Percentiles rank a stretch among this genome's conserved stretches.
Conservation (phyloP, 805 yeast genomes). For the Candida jianshihensis region DNA sequence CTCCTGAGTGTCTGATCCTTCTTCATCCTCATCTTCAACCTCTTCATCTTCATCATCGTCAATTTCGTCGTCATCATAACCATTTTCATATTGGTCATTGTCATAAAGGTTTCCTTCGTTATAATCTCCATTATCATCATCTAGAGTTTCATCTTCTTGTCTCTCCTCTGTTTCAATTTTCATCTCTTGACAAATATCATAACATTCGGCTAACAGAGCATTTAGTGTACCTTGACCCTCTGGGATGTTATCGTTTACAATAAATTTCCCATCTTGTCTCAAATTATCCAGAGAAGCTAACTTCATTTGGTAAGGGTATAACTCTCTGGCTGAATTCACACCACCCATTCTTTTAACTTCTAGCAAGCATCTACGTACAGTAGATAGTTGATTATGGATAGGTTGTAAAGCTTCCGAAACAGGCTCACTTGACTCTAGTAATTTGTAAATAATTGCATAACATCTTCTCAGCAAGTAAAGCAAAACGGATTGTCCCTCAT, state of each 20-base stretch:
- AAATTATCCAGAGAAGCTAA: conserved; percentile 82
- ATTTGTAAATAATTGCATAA: conserved; percentile 82
- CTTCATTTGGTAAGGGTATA: conserved; percentile 94
- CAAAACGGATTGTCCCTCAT: conserved; percentile 48
- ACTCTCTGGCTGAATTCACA: conserved; percentile 74
- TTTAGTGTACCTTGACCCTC: conserved; percentile 97
- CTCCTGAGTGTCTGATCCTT: no score
- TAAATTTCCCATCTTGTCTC: conserved; percentile 87
- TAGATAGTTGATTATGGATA: conserved; percentile 84
- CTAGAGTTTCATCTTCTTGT: conserved; percentile 17
- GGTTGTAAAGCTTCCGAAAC: conserved; percentile 92
- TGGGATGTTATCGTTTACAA: conserved; percentile 82
- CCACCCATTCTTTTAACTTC: conserved; percentile 94
- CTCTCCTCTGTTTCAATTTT: conserved; percentile 72
- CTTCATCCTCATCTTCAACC: conserved; percentile 1
- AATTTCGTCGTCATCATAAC: conserved; percentile 22
- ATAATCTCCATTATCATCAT: conserved; percentile 19
- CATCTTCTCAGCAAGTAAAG: conserved; percentile 83
- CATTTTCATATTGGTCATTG: conserved; percentile 26
- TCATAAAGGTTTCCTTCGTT: conserved; percentile 10
- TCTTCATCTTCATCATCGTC: conserved; percentile 32
- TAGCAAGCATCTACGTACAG: conserved; percentile 82
- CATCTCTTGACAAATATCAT: conserved; percentile 86
- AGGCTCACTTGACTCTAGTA: conserved; percentile 89
- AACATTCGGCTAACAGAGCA: conserved; percentile 88